Evolutionary conservation across 208 protist genomes (phyloP), one percentile per base, ranked within the genome.

Genomic region (Trichomonas gallinae): DNA sequence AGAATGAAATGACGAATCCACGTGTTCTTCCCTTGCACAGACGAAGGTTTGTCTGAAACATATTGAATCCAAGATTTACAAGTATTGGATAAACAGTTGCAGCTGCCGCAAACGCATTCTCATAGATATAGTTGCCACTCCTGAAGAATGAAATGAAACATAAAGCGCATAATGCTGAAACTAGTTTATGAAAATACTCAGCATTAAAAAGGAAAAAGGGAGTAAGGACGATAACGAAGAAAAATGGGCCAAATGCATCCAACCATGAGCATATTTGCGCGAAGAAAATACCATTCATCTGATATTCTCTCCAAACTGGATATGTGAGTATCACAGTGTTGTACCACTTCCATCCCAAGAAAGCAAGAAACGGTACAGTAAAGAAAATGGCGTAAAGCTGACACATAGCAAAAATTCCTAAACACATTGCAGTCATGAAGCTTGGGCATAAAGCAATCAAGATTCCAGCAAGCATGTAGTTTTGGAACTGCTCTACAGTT

Each of bases 221-320:
- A 38, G 44, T n/a, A 34, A 93, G 31, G 15, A 93, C 38, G 4
- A 93, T 42, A 34, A 93, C 6, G 31, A 93, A 51, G 31, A 38
- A 93, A 1, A 51, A 38, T 51, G n/a, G n/a, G 1, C 87, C 87
- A 36, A 51, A 58, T 1, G 87, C 42, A 36, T 93, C 87, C 34
- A 93, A 38, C 40, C 40, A 93, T 15, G 36, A 48, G 2, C 45
- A 23, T 3, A 93, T 38, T 58, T 93, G 87, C 15, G 87, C 23
- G 21, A 44, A 93, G 36, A 93, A 93, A 51, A 93, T 93, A 21
- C 87, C 87, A 48, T 93, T 42, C 87, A 93, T 93, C 51, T 93
- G 87, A 26, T 93, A 93, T 51, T 93, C 87, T 9, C 87, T 4
- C 87, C 87, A 93, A 34, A 93, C 3, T 38, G 87, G 87, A 8